Evolutionary conservation across 1,284 basidiomycete species (phyloP).

Genomic region (Rhodotorula sp.): DNA sequence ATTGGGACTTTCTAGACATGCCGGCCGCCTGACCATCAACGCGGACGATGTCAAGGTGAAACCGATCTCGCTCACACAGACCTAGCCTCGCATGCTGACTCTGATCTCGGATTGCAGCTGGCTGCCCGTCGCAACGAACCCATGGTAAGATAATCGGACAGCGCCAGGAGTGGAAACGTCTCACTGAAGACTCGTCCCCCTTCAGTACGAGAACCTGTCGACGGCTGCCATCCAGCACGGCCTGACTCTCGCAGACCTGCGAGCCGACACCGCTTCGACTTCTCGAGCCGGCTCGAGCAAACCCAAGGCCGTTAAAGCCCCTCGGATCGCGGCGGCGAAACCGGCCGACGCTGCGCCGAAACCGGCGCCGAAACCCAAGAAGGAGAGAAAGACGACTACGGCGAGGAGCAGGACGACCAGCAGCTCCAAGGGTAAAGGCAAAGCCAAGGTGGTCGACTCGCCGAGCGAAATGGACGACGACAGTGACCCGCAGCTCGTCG

Average conservation of each 20-base stretch:
- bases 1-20: slow-evolving; percentile 14
- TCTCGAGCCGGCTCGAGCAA: slow-evolving; percentile 1
- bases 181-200: background rate
- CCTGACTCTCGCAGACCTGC: slow-evolving; percentile 30
- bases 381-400: background rate
- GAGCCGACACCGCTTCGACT: slow-evolving; percentile 9
- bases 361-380: background rate
- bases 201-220: slow-evolving; percentile 34
- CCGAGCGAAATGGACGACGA: background rate
- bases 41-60: slow-evolving; percentile 38
- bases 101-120: slow-evolving; percentile 12
- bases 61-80: background rate
- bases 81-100: too few relatives aligned
- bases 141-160: slow-evolving; percentile 11
- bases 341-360: background rate
- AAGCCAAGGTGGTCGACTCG: slow-evolving; percentile 1
- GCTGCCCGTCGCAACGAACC: slow-evolving; percentile 30
- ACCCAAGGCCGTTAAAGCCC: slow-evolving; percentile 1
- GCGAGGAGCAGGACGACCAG: background rate
- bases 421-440: background rate
- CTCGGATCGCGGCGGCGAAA: slow-evolving; percentile 13
- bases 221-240: slow-evolving; percentile 26
- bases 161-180: background rate
- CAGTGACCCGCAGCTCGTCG: background rate
- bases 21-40: slow-evolving; percentile 27